These are phyloP conservation scores for Trichomonas vaginalis DNA, from an alignment of 208 protist species.

Conservation along the genomic window DNA sequence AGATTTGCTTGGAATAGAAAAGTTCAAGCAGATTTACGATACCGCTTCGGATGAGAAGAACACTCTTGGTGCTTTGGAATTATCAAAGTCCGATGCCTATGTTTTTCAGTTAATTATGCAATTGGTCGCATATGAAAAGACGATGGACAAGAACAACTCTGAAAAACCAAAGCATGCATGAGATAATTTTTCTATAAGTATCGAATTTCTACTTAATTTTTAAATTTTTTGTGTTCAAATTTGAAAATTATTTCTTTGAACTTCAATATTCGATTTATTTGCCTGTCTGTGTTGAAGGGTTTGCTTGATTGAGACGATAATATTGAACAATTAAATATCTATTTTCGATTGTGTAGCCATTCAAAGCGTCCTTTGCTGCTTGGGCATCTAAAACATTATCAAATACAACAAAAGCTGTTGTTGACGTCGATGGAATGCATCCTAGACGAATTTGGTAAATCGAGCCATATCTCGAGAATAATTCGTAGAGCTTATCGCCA, in stretches of 20 bases:
- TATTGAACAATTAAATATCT: conserved; percentile 20
- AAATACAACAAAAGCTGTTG: conserved; percentile 7
- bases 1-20: not conserved
- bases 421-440: not conserved
- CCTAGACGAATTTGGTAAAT: conserved; percentile 10
- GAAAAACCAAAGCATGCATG: no score
- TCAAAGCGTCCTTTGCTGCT: not conserved
- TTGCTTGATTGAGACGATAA: not conserved
- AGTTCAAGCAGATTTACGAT: not conserved
- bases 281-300: no score
- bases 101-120: not conserved
- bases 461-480: conserved; percentile 8
- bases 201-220: no score
- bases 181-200: no score
- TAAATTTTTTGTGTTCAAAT: no score
- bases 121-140: not conserved
- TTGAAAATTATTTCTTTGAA: no score
- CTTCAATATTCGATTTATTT: no score
- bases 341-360: not conserved
- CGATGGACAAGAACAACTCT: not conserved
- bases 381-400: conserved; percentile 16
- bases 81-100: not conserved
- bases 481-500: not conserved
- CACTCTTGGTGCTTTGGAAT: not conserved
- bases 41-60: not conserved